A percentile compares a stretch with the other conserved stretches of the same genome.
Evolutionary conservation across 192 early-diverging fungal genomes (phyloP).

Genomic region (Podila horticola): DNA sequence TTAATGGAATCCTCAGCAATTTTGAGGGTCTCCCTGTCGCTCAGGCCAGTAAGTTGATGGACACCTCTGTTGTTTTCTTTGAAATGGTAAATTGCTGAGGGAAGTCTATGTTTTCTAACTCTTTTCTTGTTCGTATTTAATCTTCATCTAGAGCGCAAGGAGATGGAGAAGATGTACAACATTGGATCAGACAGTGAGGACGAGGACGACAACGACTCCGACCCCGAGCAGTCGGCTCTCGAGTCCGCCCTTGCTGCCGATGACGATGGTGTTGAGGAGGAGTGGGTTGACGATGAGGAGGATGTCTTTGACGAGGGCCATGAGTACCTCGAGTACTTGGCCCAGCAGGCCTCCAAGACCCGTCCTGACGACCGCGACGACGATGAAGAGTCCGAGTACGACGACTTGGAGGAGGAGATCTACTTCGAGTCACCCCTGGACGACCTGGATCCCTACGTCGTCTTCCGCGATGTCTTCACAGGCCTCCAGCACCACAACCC

Average conservation of each 20-base stretch:
- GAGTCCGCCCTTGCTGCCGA: conserved; percentile 60
- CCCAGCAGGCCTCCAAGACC: conserved; percentile 53
- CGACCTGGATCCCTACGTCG: conserved; percentile 75
- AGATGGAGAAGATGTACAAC: conserved; percentile 66
- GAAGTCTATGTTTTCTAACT: neutral
- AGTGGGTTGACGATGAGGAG: conserved; percentile 57
- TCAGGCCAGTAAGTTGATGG: conserved; percentile 59
- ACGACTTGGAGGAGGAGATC: conserved; percentile 80
- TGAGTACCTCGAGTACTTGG: conserved; percentile 56
- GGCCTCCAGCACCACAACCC: conserved; percentile 65
- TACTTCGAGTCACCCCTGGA: conserved; percentile 84
- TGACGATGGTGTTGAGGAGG: conserved; percentile 63
- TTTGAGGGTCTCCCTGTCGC: conserved; percentile 81
- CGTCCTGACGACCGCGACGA: conserved; percentile 48
- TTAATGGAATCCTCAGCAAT: conserved; percentile 74
- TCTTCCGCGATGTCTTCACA: conserved; percentile 73
- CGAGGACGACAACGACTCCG: conserved; percentile 58
- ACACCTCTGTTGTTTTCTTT: neutral
- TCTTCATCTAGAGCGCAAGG: conserved; percentile 56
- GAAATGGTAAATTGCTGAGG: neutral
- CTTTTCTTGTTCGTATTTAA: neutral
- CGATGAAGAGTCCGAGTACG: conserved; percentile 75
- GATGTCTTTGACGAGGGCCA: conserved; percentile 54
- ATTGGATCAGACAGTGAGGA: conserved; percentile 69
- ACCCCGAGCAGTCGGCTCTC: conserved; percentile 65